Evolutionary conservation across 768 basidiomycete genomes (phyloP).

Genomic region (Pleurotus cornucopiae): DNA sequence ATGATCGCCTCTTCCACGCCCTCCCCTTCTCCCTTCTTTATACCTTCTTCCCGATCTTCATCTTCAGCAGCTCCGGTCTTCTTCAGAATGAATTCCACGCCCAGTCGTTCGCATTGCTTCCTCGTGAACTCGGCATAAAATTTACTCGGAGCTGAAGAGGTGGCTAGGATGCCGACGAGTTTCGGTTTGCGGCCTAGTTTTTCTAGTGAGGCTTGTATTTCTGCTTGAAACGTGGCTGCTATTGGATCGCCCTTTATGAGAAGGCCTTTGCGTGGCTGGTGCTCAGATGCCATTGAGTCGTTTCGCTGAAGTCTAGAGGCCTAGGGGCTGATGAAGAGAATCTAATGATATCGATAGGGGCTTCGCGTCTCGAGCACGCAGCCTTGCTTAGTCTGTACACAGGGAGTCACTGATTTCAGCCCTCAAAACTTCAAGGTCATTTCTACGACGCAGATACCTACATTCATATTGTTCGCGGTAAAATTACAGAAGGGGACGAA

Average conservation of each 20-base stretch:
- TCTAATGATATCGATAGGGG: too few species aligned
- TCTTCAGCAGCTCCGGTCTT: constrained; percentile 54
- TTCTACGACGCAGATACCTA: too few species aligned
- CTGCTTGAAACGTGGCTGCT: constrained; percentile 64
- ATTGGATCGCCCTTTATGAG: constrained; percentile 78
- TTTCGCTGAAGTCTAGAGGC: too few species aligned
- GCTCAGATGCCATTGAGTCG: neutral
- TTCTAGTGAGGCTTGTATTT: constrained; percentile 50
- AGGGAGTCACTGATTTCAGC: too few species aligned
- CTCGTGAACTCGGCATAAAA: constrained; percentile 88
- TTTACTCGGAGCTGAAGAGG: constrained; percentile 73
- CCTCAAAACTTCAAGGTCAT: too few species aligned
- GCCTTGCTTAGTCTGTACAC: too few species aligned
- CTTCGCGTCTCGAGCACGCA: too few species aligned
- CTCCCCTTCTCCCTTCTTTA: constrained; percentile 64
- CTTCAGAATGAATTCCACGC: constrained; percentile 81
- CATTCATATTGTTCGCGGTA: too few species aligned
- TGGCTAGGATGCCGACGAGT: constrained; percentile 89
- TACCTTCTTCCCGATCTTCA: constrained; percentile 28
- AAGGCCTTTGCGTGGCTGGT: constrained; percentile 54
- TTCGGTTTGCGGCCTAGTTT: constrained; percentile 48
- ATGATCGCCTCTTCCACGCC: constrained; percentile 96
- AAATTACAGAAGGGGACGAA: too few species aligned
- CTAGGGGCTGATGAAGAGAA: too few species aligned
- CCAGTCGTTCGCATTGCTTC: constrained; percentile 86